Conservation (phyloP, 2,329 filamentous ascomycete genomes). For the Pyricularia pennisetigena region DNA sequence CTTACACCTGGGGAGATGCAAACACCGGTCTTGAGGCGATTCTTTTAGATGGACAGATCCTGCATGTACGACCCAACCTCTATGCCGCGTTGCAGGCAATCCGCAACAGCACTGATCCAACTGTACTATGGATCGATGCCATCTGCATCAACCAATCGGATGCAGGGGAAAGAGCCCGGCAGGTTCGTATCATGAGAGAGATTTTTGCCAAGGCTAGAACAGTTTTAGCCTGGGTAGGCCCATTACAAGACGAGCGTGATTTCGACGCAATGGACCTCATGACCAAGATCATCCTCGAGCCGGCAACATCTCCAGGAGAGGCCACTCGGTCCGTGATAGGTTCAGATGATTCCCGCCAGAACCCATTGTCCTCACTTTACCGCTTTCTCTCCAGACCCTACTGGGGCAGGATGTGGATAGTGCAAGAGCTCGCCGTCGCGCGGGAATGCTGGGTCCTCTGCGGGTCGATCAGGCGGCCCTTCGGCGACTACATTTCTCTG, state of each 20-base stretch:
- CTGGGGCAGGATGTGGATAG: background rate
- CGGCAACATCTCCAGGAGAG: background rate
- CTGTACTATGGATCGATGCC: constrained; percentile 21
- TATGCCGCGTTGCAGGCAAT: background rate
- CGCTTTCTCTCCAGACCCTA: background rate
- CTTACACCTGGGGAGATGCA: background rate
- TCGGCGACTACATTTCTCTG: background rate
- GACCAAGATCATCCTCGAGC: background rate
- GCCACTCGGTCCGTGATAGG: background rate
- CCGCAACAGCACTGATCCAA: background rate
- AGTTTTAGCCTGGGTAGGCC: constrained; percentile 11
- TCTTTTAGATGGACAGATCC: background rate
- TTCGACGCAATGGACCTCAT: background rate
- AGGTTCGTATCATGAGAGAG: constrained; percentile 11
- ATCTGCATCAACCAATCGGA: constrained; percentile 13
- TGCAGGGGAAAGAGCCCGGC: constrained; percentile 7
- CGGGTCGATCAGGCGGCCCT: background rate
- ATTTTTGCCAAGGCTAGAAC: constrained; percentile 9
- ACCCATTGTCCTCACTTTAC: background rate
- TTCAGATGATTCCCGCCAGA: background rate
- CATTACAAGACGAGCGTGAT: background rate
- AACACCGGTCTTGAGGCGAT: background rate
- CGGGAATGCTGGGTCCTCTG: background rate
- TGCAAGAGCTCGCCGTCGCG: background rate
- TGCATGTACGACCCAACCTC: background rate